These are phyloP conservation scores for Thalassiosira mediterranea DNA, from an alignment of 352 stramenopile genomes.

Conservation along the genomic window DNA sequence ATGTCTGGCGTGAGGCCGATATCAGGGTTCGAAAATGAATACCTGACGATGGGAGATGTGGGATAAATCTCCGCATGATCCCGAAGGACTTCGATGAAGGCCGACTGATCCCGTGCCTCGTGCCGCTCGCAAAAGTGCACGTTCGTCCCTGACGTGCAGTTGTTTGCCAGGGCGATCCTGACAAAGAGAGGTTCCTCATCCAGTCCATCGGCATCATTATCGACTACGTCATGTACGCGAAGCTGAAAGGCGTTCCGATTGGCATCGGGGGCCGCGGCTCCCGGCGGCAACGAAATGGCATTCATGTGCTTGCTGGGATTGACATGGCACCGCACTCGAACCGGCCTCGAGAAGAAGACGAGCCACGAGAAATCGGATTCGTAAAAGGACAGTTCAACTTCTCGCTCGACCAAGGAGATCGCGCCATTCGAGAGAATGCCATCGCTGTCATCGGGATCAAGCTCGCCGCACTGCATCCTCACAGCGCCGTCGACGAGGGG, in stretches of 20 bases:
- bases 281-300: conserved; percentile 40
- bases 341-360: conserved; percentile 82
- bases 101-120: conserved; percentile 39
- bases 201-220: background rate
- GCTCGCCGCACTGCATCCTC: conserved; percentile 42
- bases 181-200: conserved; percentile 66
- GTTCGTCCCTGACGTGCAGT: conserved; percentile 80
- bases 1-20: conserved; percentile 33
- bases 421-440: conserved; percentile 4
- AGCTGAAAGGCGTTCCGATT: conserved; percentile 44
- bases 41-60: conserved; percentile 53
- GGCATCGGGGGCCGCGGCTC: conserved; percentile 7
- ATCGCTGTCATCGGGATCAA: conserved; percentile 1
- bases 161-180: conserved; percentile 78
- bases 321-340: conserved; percentile 62
- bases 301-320: conserved; percentile 29
- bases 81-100: conserved; percentile 64
- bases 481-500: conserved; percentile 46
- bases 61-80: conserved; percentile 75
- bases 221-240: conserved; percentile 15
- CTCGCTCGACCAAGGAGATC: conserved; percentile 42
- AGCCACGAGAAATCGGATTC: conserved; percentile 85
- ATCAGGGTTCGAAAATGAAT: conserved; percentile 43
- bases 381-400: conserved; percentile 67
- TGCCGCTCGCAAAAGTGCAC: conserved; percentile 51